Base-by-base conservation (phyloP, 148 eudicot genomes). In the Fallopia convolvulus region DNA sequence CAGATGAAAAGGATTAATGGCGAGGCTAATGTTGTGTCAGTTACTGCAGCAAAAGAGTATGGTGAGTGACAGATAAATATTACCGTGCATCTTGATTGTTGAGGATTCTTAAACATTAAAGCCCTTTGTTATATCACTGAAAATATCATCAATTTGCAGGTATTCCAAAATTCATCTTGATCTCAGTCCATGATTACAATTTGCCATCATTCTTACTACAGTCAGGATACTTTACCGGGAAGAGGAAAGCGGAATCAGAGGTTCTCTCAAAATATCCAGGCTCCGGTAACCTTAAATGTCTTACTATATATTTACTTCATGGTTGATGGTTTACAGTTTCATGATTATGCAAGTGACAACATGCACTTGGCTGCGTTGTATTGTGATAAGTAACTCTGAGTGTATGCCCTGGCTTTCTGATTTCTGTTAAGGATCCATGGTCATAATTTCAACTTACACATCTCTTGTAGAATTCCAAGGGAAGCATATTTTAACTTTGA, bases 1-100 rank as follows among this genome's bases (percentile, higher is more conserved):
- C 99, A 95, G 80, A 90, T 95, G 99, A 89, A 85, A 81, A 89
- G 97, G 83, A 91, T 95, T 70, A 95, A 95, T 50, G 97, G 99
- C 6, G 99, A 95, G 81, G 99, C 99, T 78, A 95, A 95, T 86
- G 87, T 92, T 70, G 90, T 87, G 71, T 88, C 99, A 44, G 97
- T 95, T n/a, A 87, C 77, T 79, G 97, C 97, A 77, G 99, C 99
- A 73, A 95, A 92, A 82, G 92, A 92, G 10, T 89, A 77, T 80
- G 97, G 98, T 92, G 78, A 82, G 92, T 70, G 66, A 53, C 32
- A 5, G 44, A 36, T 68, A 68, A 68, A 66, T 56, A 12, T 14
- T 15, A 14, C 17, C 1, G 17, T 14, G 41, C 72, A 68, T 68
- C 10, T 17, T 68, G 65, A 21, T 21, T 58, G 0, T 58, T 20